Evolutionary conservation across 306 rosid species (phyloP), one percentile per base, ranked within the genome.

Genomic region (Prinsepia uniflora): DNA sequence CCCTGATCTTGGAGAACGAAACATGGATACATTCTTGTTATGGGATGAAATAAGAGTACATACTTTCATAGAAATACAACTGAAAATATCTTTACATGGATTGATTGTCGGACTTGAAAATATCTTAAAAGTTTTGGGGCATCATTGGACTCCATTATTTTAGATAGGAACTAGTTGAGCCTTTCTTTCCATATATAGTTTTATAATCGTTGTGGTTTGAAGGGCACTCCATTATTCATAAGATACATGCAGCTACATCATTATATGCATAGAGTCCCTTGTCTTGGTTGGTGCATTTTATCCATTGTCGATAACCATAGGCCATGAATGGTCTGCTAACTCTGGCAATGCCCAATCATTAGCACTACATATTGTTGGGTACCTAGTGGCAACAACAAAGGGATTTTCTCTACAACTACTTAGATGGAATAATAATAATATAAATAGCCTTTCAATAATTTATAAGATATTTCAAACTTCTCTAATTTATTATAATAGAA

Each of bases 271-370:
- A 40, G 7, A 7, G 22, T 11, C 41, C 20, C 22, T 55, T 43
- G 10, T 22, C 20, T 20, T 54, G 52, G 50, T 54, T 42, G 52
- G 64, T 43, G 42, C 42, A 20, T 70, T 61, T 70, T 70, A 68
- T 68, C 50, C 72, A 18, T 54, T 68, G 36, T 68, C 24, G 3
- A 11, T 52, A 6, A 20, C 34, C 52, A 18, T 30, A 18, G 34
- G 48, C 19, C 22, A 53, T 55, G 36, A 53, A 41, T 8, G 42
- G 39, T 52, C 49, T 7, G 18, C 2, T 15, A 34, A 68, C 18
- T n/a, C 72, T 68, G 62, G 62, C 62, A 52, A 68, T 69, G 73
- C 63, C 17, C 41, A 55, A 54, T 69, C 39, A 59, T 54, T 46
- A 69, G 62, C 52, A 69, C 19, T 13, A 12, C 52, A 19, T 34